Evolutionary conservation across 1,139 yeast genomes (phyloP), one percentile per base, ranked within the genome.

Genomic region (Sugiyamaella sp.): DNA sequence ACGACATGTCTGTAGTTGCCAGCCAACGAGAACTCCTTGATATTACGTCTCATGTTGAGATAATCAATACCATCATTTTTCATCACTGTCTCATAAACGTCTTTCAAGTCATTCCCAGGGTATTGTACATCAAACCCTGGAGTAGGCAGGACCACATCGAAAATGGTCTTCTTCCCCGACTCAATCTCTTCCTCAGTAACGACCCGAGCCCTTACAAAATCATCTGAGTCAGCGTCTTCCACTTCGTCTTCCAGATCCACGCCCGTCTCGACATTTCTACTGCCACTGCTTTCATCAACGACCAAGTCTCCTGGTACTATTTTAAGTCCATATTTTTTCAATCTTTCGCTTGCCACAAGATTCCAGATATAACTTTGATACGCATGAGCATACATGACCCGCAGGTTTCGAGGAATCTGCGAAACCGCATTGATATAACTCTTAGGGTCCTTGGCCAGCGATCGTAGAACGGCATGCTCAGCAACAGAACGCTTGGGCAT

Each of bases 361-460:
- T 95, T 95, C 99, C 99, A 95, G 41, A 95, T 80, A 65, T 85
- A 93, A 58, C 97, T 89, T 72, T 95, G 99, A 68, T 95, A 95
- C 1, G 99, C 96, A 72, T 95, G 99, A 1, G 86, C 96, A 67
- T 95, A 95, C 95, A 95, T 93, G 58, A 90, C 82, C 66, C 97
- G 79, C 67, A 95, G 76, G 67, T 91, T 91, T 70, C 97, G 81
- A 41, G 99, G 99, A 61, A 95, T 87, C 56, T 91, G 81, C 86
- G 87, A 85, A 49, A 95, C 79, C n/a, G 95, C 93, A 61, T 81
- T 82, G 64, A 88, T 82, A 67, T 85, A 86, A 48, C 77, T 74
- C 20, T 71, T 78, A 12, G 75, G 76, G 38, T 73, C 74, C 58
- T 76, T 78, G 29, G 60, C 58, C 52, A 95, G 76, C 8, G 81